These are phyloP conservation scores for Cystobasidium pallidum DNA, from an alignment of 1,284 basidiomycete species.

Conservation along the genomic window DNA sequence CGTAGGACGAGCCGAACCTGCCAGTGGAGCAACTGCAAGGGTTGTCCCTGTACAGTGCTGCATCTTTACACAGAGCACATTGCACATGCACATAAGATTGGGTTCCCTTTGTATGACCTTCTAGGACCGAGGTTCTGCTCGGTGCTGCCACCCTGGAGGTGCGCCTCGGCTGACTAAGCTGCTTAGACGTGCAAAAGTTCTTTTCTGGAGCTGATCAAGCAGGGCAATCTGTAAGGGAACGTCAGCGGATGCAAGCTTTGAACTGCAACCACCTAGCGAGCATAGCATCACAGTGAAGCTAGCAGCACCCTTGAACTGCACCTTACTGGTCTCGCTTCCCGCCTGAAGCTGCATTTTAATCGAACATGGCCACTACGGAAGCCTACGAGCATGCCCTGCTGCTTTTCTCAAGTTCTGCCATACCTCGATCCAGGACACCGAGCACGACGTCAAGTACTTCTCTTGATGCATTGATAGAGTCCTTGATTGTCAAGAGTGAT, in stretches of 20 bases:
- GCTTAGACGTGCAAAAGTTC: neutral
- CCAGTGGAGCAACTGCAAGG: too few relatives aligned
- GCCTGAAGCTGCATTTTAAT: neutral
- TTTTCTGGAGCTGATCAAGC: neutral
- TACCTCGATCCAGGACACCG: neutral
- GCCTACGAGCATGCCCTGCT: conserved; percentile 37
- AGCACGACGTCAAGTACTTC: neutral
- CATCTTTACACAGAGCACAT: too few relatives aligned
- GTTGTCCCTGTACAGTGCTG: too few relatives aligned
- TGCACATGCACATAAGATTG: too few relatives aligned
- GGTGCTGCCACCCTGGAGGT: neutral
- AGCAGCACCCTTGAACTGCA: neutral
- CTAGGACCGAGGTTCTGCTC: too few relatives aligned
- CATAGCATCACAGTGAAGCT: neutral
- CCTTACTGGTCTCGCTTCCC: neutral
- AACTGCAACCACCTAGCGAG: too few relatives aligned
- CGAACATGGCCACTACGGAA: conserved; percentile 13
- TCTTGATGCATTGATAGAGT: conserved; percentile 17
- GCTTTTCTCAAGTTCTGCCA: conserved; percentile 17
- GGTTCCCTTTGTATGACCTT: too few relatives aligned
- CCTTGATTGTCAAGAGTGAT: conserved; percentile 36
- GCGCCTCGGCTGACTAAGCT: neutral
- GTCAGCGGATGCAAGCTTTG: too few relatives aligned
- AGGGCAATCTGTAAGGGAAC: too few relatives aligned
- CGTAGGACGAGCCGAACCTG: too few relatives aligned